These are phyloP conservation scores for Eucalyptus marginata DNA, from an alignment of 345 rosid species.

Conservation along the genomic window DNA sequence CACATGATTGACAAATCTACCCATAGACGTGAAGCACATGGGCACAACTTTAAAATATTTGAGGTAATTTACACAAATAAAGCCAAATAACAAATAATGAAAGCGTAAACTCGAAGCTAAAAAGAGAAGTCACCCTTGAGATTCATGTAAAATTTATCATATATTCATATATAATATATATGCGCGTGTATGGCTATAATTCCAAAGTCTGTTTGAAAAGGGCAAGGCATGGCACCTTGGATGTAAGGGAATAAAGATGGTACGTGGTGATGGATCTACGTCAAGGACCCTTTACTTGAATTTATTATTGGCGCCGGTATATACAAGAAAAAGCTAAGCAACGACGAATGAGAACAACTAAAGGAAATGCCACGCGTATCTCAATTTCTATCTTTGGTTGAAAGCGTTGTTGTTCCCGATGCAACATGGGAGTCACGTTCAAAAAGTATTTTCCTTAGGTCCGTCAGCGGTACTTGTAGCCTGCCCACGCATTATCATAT, in stretches of 20 bases:
- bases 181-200: neutral
- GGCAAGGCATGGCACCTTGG: neutral
- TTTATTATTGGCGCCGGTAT: neutral
- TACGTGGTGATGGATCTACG: neutral
- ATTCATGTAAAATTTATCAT: neutral
- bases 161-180: neutral
- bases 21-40: too few species aligned
- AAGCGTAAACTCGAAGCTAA: fast-evolving
- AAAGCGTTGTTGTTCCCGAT: neutral
- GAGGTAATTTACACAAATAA: neutral
- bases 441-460: neutral
- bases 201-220: neutral
- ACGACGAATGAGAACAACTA: neutral
- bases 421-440: neutral
- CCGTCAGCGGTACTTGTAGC: neutral
- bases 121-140: neutral
- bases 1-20: too few species aligned
- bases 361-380: neutral
- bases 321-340: neutral
- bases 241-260: neutral
- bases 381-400: neutral
- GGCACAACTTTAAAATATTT: neutral
- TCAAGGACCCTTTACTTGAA: neutral
- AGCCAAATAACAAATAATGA: neutral
- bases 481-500: neutral